These are phyloP conservation scores for Ogataea pilisensis DNA, from an alignment of 805 yeast genomes.

Conservation along the genomic window DNA sequence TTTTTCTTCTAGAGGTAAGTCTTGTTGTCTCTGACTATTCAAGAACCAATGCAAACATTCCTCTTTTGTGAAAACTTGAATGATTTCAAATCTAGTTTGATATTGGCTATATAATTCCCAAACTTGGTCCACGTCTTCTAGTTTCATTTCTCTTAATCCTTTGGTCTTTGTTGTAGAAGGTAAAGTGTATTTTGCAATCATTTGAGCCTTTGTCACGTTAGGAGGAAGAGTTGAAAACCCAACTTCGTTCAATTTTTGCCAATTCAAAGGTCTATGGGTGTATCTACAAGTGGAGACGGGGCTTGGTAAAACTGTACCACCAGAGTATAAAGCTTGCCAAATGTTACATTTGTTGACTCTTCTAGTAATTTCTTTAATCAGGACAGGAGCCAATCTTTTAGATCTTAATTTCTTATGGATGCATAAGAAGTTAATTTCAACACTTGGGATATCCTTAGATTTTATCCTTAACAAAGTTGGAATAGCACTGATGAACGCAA, in stretches of 20 bases:
- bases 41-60: slow-evolving; percentile 83
- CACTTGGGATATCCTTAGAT: slow-evolving; percentile 49
- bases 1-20: slow-evolving; percentile 30
- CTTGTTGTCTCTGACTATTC: slow-evolving; percentile 36
- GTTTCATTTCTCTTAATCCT: slow-evolving; percentile 57
- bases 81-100: slow-evolving; percentile 67
- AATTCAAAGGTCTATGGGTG: slow-evolving; percentile 89
- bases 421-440: slow-evolving; percentile 90
- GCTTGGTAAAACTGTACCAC: slow-evolving; percentile 87
- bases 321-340: slow-evolving; percentile 96
- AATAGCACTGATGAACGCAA: slow-evolving; percentile 89
- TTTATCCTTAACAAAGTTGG: slow-evolving; percentile 67
- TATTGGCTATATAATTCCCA: slow-evolving; percentile 54
- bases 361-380: slow-evolving; percentile 91
- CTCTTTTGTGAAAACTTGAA: slow-evolving; percentile 58
- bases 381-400: slow-evolving; percentile 91
- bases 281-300: slow-evolving; percentile 87
- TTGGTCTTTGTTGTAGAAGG: slow-evolving; percentile 45
- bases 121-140: slow-evolving; percentile 63
- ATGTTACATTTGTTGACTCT: slow-evolving; percentile 78
- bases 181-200: slow-evolving; percentile 58
- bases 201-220: slow-evolving; percentile 58
- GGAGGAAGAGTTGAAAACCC: slow-evolving; percentile 83
- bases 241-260: slow-evolving; percentile 85
- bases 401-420: slow-evolving; percentile 90